Evolutionary conservation across 768 basidiomycete species (phyloP).

Genomic region (Hygrophorus pudorinus): DNA sequence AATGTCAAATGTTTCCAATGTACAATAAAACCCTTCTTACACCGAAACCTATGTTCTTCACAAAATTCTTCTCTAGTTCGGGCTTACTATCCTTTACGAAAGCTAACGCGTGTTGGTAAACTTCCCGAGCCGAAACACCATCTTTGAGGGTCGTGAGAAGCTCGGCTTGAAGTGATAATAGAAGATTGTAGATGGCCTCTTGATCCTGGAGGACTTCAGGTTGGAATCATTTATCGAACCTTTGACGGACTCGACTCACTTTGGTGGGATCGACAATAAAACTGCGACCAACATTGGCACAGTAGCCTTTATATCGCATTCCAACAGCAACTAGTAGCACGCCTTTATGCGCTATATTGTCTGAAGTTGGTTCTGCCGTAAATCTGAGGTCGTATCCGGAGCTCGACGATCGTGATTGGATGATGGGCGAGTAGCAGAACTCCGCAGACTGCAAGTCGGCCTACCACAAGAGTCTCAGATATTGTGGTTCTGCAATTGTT

Average conservation of each 20-base stretch:
- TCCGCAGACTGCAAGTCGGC: conserved; percentile 87
- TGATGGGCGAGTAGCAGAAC: conserved; percentile 91
- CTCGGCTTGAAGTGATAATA: conserved; percentile 71
- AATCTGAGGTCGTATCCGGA: conserved; percentile 83
- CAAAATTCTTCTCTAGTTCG: conserved; percentile 73
- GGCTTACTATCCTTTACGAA: conserved; percentile 72
- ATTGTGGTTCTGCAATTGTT: neutral
- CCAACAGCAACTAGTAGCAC: conserved; percentile 84
- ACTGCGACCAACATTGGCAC: conserved; percentile 85
- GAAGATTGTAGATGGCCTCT: conserved; percentile 76
- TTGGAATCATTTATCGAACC: neutral
- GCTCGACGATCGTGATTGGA: conserved; percentile 82
- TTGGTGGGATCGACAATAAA: conserved; percentile 93
- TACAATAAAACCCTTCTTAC: conserved; percentile 37
- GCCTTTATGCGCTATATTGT: conserved; percentile 78
- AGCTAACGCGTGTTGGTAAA: conserved; percentile 67
- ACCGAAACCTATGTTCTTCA: conserved; percentile 85
- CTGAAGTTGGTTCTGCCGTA: conserved; percentile 76
- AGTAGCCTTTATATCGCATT: conserved; percentile 87
- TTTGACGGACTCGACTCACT: conserved; percentile 25
- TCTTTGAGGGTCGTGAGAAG: conserved; percentile 70
- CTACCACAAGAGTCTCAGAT: conserved; percentile 27
- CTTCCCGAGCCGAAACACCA: conserved; percentile 63
- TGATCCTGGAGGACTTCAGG: conserved; percentile 53
- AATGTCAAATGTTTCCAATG: too few species aligned